These are phyloP conservation scores for Solanum etuberosum DNA, from an alignment of 257 asterid species.

Conservation along the genomic window DNA sequence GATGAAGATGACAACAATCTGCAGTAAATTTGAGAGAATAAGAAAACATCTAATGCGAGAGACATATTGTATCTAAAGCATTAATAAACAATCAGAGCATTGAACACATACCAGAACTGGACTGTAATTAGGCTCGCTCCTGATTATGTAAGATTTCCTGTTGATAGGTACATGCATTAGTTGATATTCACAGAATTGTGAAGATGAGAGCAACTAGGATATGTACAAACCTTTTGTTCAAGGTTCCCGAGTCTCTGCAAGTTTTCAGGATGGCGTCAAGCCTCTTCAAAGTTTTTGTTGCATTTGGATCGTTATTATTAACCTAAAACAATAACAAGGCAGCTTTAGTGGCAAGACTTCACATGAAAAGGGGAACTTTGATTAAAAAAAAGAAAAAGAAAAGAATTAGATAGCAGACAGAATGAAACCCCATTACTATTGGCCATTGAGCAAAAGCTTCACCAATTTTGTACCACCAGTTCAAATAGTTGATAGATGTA, in stretches of 20 bases:
- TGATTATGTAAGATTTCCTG: conserved; percentile 69
- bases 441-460: not conserved
- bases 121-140: conserved; percentile 39
- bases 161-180: conserved; percentile 5
- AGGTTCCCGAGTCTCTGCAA: conserved; percentile 83
- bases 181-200: not conserved
- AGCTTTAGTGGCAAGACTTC: not conserved
- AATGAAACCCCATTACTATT: not conserved
- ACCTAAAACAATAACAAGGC: conserved; percentile 24
- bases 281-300: conserved; percentile 52
- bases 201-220: not conserved
- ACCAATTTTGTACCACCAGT: not conserved
- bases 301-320: conserved; percentile 70
- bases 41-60: not conserved
- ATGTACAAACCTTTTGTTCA: conserved; percentile 22
- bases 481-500: not conserved
- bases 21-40: conserved; percentile 18
- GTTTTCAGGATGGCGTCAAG: conserved; percentile 55
- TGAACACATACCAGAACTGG: conserved; percentile 43
- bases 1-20: conserved; percentile 53
- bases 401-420: not conserved
- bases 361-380: not conserved
- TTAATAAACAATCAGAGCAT: not conserved
- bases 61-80: not conserved
- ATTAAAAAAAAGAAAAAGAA: not conserved